Evolutionary conservation across 768 basidiomycete species (phyloP).

Genomic region (Agrocybe chaxingu): DNA sequence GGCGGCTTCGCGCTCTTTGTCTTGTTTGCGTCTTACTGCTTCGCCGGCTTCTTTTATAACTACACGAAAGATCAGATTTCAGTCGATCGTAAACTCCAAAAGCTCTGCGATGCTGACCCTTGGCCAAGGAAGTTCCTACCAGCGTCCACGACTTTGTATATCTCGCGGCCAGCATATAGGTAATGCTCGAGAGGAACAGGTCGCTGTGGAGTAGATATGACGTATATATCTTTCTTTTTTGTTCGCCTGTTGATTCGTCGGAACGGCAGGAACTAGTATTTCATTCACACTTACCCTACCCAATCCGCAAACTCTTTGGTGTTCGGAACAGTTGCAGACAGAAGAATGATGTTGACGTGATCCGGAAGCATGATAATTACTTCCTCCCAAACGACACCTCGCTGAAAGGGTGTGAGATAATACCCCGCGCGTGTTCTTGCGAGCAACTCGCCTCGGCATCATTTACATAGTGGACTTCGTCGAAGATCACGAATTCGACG

Average conservation of each 20-base stretch:
- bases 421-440: not conserved
- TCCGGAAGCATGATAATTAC: conserved; percentile 99
- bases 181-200: conserved; percentile 98
- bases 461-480: conserved; percentile 99
- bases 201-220: conserved; percentile 93
- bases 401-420: conserved; percentile 38
- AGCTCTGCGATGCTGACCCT: conserved; percentile 50
- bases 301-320: conserved; percentile 98
- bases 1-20: conserved; percentile 95
- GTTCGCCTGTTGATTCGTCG: conserved; percentile 66
- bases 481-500: conserved; percentile 99
- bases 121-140: conserved; percentile 66
- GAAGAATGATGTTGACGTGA: conserved; percentile 94
- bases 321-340: conserved; percentile 97
- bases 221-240: conserved; percentile 99
- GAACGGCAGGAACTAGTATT: not conserved
- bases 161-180: conserved; percentile 89
- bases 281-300: conserved; percentile 76
- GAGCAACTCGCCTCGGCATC: conserved; percentile 79
- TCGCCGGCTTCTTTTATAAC: conserved; percentile 89
- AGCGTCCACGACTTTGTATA: conserved; percentile 90
- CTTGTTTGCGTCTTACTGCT: conserved; percentile 88
- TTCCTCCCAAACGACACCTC: conserved; percentile 99
- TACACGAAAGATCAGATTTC: conserved; percentile 21
- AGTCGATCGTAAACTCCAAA: conserved; percentile 1